Evolutionary conservation across 352 stramenopile genomes (phyloP), one percentile per base, ranked within the genome.

Genomic region (Pythium diclinum): DNA sequence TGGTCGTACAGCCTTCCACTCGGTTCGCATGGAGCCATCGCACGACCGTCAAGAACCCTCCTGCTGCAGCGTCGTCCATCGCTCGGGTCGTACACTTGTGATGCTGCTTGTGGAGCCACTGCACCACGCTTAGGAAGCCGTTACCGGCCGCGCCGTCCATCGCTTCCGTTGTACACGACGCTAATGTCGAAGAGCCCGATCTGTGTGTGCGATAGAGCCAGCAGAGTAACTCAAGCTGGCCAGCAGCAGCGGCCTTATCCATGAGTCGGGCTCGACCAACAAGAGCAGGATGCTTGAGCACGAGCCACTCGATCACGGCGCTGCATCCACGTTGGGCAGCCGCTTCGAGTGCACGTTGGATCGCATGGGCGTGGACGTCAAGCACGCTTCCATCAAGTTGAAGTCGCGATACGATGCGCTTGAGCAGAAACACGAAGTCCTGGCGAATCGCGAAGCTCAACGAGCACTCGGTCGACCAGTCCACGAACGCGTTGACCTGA

Each of bases 241-340:
- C 54, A 11, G 16, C 19, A 9, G 33, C 34, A 1, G 58, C 58
- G 10, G 47, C 58, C 6, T 46, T 46, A 14, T 62, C 53, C 55
- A 67, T 61, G 21, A 55, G 48, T 16, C 48, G 48, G 8, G 48
- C 48, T 10, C 23, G 8, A 9, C 48, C 48, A 21, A 55, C 48
- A n/a, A 55, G 48, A 28, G 48, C 48, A 9, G 48, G 23, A 13
- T 55, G 23, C 10, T 55, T 11, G 48, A 8, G 19, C 23, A 55
- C 48, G 48, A 55, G 19, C 48, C 48, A 55, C 23, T 55, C 6
- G 23, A 55, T 19, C 6, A 55, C 48, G 8, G 23, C 23, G 6
- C 6, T 33, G 8, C 11, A 55, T 6, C 19, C 36, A 17, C 36
- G 36, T 42, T 42, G 36, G 4, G 36, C 36, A 17, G 36, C 9